Base-by-base conservation (phyloP, 2,329 filamentous ascomycete genomes). In the Ascochyta pisi region DNA sequence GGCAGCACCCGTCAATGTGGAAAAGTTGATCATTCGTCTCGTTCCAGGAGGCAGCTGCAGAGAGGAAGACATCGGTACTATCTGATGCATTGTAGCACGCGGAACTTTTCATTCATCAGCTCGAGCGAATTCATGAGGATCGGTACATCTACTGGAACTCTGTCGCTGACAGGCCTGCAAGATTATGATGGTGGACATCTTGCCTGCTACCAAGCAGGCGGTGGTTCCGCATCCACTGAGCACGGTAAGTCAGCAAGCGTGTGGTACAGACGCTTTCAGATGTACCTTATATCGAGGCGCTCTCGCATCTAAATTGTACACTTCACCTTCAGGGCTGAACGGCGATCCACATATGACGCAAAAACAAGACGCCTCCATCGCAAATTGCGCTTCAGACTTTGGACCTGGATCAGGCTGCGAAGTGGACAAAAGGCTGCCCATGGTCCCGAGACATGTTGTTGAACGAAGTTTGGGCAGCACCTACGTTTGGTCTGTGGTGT, bases 261-360 rank as follows among this genome's bases (percentile, higher is more conserved):
- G 22, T 16, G 7, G 4, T 12, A 16, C 12, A 24, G 3, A 7
- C 24, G 19, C 6, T 19, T 10, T 6, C 10, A 4, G 7, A 22
- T 16, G 12, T 19, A 48, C 60, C 52, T 64, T 56, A 49, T 61
- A 70, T 8, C 50, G 57, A 2, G 45, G 26, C 15, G 63, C 61
- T 39, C 64, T 60, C 4, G 57, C 38, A 23, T 70, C 60, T 5
- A 70, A 46, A 16, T 64, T 61, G 50, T 67, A 64, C 13, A 67
- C 49, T 10, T 64, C 57, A 5, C 59, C 62, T 35, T 66, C 55
- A 6, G 70, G 48, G 16, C 67, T 65, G 43, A 71, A 71, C 1
- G 64, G 68, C 3, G 60, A 61, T 23, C 70, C 67, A 37, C 69
- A 71, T 15, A 70, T 50, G 1, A 70, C 62, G 54, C 70, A 71